Evolutionary conservation across 192 early-diverging fungal species (phyloP).

Genomic region (Rhizoclosmatium sp.): DNA sequence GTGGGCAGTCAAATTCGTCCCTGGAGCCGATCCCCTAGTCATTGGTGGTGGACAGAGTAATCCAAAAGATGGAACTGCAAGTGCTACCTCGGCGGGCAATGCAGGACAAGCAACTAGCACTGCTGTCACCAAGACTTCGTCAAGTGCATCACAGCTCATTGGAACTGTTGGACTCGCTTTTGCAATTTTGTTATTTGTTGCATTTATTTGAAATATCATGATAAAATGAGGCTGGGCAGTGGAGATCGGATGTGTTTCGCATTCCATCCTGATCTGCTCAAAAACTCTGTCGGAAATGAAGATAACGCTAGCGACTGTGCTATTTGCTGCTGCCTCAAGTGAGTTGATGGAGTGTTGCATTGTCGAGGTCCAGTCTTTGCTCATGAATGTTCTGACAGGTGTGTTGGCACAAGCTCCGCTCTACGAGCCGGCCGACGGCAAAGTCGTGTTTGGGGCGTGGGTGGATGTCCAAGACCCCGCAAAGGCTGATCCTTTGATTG

Average conservation of each 20-base stretch:
- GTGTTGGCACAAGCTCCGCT: background rate
- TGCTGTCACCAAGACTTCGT: background rate
- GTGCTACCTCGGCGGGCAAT: background rate
- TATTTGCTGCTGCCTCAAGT: no score
- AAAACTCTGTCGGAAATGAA: no score
- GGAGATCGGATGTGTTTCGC: no score
- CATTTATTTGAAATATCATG: no score
- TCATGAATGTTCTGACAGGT: no score
- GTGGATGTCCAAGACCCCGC: conserved; percentile 31
- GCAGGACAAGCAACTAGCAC: background rate
- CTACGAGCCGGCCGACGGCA: conserved; percentile 49
- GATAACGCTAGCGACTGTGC: no score
- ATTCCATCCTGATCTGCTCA: no score
- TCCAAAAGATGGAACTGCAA: background rate
- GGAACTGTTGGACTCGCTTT: background rate
- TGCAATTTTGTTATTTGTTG: background rate
- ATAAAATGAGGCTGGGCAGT: no score
- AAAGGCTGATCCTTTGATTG: background rate
- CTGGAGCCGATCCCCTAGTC: conserved; percentile 18
- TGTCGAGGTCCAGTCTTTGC: no score
- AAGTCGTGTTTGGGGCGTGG: conserved; percentile 45
- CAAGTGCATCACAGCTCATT: background rate
- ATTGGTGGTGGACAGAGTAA: background rate
- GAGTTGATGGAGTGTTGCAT: no score
- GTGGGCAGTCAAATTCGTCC: conserved; percentile 20